Evolutionary conservation across 1,284 basidiomycete genomes (phyloP).

Genomic region (Mycosarcoma mackinlayi): DNA sequence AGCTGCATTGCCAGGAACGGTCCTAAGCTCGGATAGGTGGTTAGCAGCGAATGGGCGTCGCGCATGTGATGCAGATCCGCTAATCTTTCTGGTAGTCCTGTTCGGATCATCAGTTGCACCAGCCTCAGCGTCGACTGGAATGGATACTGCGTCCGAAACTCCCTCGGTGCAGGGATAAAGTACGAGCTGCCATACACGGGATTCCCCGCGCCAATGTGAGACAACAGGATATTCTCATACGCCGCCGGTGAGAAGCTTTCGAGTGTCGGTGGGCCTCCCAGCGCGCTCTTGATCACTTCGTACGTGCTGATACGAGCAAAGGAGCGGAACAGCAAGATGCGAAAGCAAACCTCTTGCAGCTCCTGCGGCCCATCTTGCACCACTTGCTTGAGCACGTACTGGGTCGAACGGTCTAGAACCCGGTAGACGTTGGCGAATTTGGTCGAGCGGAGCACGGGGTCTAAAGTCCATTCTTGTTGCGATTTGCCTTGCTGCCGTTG

Average conservation of each 20-base stretch:
- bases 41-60: conserved; percentile 73
- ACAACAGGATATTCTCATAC: conserved; percentile 72
- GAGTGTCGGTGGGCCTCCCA: conserved; percentile 73
- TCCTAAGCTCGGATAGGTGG: conserved; percentile 75
- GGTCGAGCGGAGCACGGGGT: conserved; percentile 71
- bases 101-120: conserved; percentile 74
- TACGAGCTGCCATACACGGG: conserved; percentile 76
- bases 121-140: conserved; percentile 74
- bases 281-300: conserved; percentile 71
- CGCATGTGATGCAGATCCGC: conserved; percentile 71
- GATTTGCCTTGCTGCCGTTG: conserved; percentile 11
- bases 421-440: conserved; percentile 77
- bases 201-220: conserved; percentile 67
- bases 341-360: conserved; percentile 74
- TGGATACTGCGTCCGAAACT: conserved; percentile 70
- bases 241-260: conserved; percentile 71
- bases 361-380: conserved; percentile 75
- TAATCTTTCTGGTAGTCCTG: conserved; percentile 71
- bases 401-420: conserved; percentile 74
- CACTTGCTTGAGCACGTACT: conserved; percentile 75
- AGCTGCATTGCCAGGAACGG: conserved; percentile 72
- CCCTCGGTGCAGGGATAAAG: conserved; percentile 74
- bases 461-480: conserved; percentile 61
- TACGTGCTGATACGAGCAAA: conserved; percentile 76
- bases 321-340: conserved; percentile 74